Evolutionary conservation across 2,329 filamentous ascomycete species (phyloP).

Genomic region (Raffaelea deltoideospora): DNA sequence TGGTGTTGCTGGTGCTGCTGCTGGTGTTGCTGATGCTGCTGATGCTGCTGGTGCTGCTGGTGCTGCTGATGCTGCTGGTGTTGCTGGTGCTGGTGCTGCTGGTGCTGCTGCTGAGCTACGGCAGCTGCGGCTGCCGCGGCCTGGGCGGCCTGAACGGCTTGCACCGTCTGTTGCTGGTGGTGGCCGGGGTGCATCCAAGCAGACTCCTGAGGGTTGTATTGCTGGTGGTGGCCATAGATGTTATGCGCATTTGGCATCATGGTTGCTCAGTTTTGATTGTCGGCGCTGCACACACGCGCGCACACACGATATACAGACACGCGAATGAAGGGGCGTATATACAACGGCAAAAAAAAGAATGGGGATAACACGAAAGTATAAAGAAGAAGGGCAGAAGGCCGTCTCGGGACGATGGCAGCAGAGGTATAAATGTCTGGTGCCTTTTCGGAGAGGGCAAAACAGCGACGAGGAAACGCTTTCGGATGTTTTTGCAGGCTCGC

Average conservation of each 20-base stretch:
- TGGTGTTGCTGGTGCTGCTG: slow-evolving; percentile 44
- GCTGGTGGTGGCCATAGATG: slow-evolving; percentile 53
- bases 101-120: slow-evolving; percentile 34
- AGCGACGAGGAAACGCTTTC: no score
- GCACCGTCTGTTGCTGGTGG: slow-evolving; percentile 33
- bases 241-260: slow-evolving; percentile 52
- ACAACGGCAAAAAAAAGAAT: no score
- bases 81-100: slow-evolving; percentile 42
- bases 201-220: slow-evolving; percentile 48
- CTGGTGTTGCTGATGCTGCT: slow-evolving; percentile 44
- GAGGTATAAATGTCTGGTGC: no score
- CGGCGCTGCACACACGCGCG: no score
- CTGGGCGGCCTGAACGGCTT: slow-evolving; percentile 6
- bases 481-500: no score
- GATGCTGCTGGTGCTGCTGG: slow-evolving; percentile 44
- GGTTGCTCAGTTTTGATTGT: slow-evolving; percentile 1
- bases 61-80: slow-evolving; percentile 53
- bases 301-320: no score
- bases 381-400: no score
- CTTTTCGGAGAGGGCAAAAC: no score
- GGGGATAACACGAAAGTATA: no score
- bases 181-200: slow-evolving; percentile 57
- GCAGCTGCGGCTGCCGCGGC: slow-evolving; percentile 25
- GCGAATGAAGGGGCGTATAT: no score
- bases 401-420: no score